Base-by-base conservation (phyloP, 2,329 filamentous ascomycete genomes). In the Fusarium fracticaudum region DNA sequence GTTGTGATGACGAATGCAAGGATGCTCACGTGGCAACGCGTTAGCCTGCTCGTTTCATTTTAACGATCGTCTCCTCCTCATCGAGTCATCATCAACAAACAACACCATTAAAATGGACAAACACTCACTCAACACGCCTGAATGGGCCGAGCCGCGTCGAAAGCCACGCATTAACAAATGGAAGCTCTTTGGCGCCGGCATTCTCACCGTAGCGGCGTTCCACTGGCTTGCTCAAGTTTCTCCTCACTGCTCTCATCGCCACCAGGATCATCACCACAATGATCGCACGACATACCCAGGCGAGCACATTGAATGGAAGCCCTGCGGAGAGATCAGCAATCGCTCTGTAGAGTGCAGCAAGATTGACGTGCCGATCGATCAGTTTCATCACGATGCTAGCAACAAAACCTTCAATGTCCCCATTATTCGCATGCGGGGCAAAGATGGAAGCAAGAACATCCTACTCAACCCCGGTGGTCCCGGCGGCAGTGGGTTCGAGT, bases 391-490 rank as follows among this genome's bases (percentile, higher is more conserved):
- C 1, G 58, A 79, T 24, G 78, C 79, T 1, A 76, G 74, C 37
- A 72, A 81, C 75, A 83, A 83, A 74, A 84, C 80, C 12, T 87
- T 87, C 69, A 81, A 76, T 47, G 80, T 87, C 51, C 84, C 86
- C 9, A 76, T 88, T 7, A 80, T 86, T 22, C 84, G 86, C n/a
- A 65, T 86, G 64, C 82, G 85, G 29, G 84, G 83, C 26, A 79
- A 79, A 38, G 81, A 84, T n/a, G 83, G 84, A 17, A 85, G 82
- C 18, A 79, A 81, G 51, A 86, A 85, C 55, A 74, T 88, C 24
- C 73, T 88, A 1, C 76, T 87, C 20, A 87, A 87, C 68, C 85
- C 86, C 0, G 86, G 86, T 47, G 86, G 87, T 1, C 86, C 87
- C 1, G 87, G 86, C 12, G 85, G 77, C 14, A 84, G 84, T 47